phyloP scores from a whole-genome alignment of 805 yeast genomes.

The Metschnikowia koreensis region DNA sequence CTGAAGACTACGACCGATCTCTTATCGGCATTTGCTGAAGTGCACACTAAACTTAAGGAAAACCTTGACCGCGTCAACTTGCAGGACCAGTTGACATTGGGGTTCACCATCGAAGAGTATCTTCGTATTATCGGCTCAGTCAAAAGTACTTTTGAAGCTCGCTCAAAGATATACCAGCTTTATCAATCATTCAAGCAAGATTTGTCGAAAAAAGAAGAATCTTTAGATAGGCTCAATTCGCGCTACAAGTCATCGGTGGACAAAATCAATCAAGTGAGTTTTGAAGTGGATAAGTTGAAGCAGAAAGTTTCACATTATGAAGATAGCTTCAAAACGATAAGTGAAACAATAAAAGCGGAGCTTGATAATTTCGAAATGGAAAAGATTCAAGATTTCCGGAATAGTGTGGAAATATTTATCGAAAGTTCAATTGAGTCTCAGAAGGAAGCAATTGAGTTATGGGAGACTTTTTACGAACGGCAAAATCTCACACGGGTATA shows the following conservation, averaged over 20 bases:
- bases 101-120: constrained; percentile 86
- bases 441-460: constrained; percentile 83
- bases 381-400: constrained; percentile 79
- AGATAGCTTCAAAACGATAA: constrained; percentile 59
- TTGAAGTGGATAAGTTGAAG: constrained; percentile 58
- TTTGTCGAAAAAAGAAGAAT: constrained; percentile 45
- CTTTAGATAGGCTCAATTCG: constrained; percentile 41
- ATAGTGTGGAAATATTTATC: constrained; percentile 83
- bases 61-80: constrained; percentile 72
- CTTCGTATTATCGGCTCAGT: constrained; percentile 73
- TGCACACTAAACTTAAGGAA: constrained; percentile 69
- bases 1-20: constrained; percentile 63
- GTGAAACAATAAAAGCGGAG: constrained; percentile 66
- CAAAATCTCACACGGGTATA: constrained; percentile 24
- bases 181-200: constrained; percentile 45
- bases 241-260: constrained; percentile 57
- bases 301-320: constrained; percentile 53
- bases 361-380: constrained; percentile 68
- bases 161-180: constrained; percentile 54
- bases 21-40: constrained; percentile 65
- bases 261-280: constrained; percentile 53
- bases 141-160: constrained; percentile 67
- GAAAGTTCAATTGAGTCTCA: constrained; percentile 91
- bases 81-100: constrained; percentile 84
- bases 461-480: constrained; percentile 81